A percentile compares a stretch with the other conserved stretches of the same genome.
Evolutionary conservation across 352 stramenopile genomes (phyloP).

Genomic region (Achlya hypogyna): DNA sequence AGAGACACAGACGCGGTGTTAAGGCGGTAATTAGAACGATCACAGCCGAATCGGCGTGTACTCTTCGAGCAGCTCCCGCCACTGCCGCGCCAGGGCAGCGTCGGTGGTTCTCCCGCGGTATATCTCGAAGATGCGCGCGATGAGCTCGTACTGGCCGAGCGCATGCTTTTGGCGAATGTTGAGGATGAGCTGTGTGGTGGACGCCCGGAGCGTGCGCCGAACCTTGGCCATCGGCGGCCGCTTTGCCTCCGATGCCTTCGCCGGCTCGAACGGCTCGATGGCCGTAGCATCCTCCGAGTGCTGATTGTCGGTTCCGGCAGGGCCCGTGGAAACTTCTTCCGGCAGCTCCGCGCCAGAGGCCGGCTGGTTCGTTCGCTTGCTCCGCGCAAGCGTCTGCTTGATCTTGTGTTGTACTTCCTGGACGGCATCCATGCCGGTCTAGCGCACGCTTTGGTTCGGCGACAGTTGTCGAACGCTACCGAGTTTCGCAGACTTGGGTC

Average conservation of each 20-base stretch:
- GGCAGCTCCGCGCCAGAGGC: too few relatives aligned
- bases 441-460: too few relatives aligned
- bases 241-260: background rate
- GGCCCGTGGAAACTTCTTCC: too few relatives aligned
- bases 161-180: background rate
- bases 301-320: background rate
- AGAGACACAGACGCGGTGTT: too few relatives aligned
- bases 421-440: background rate
- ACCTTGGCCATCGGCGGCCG: background rate
- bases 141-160: background rate
- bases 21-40: background rate
- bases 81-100: background rate
- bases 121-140: background rate
- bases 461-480: too few relatives aligned
- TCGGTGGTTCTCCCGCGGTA: background rate
- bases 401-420: background rate
- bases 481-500: constrained; percentile 52
- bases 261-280: background rate
- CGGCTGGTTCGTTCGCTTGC: background rate
- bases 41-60: background rate
- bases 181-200: background rate
- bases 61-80: background rate
- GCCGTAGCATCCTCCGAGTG: background rate
- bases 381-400: background rate
- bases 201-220: background rate